phyloP scores from a whole-genome alignment of 2,329 filamentous ascomycete genomes.

The Fusarium haematococcum region DNA sequence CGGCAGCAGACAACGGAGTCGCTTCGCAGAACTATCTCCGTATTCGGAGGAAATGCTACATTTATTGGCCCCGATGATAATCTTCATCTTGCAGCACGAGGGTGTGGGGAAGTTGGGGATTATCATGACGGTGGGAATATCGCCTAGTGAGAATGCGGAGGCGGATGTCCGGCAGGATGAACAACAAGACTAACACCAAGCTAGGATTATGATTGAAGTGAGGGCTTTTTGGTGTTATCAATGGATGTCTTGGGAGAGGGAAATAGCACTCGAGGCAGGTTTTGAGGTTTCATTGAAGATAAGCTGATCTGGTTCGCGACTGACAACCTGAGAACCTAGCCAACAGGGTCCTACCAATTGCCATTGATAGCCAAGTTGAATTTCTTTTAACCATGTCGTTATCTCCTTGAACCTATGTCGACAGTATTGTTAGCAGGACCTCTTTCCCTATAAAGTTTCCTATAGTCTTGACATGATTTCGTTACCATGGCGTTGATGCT shows the following conservation, averaged over 20 bases:
- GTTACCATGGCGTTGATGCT: not conserved
- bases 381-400: not conserved
- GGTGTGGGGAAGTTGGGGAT: not conserved
- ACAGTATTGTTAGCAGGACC: not conserved
- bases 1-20: not conserved
- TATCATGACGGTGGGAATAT: not conserved
- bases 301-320: not conserved
- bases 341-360: not conserved
- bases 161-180: slow-evolving; percentile 31
- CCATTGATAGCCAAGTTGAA: not conserved
- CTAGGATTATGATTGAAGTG: not conserved
- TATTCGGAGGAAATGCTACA: not conserved
- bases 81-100: not conserved
- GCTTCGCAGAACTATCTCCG: not conserved
- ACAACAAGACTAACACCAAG: slow-evolving; percentile 7
- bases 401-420: not conserved
- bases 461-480: not conserved
- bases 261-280: not conserved
- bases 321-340: not conserved
- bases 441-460: not conserved
- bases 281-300: not conserved
- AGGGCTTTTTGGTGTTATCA: not conserved
- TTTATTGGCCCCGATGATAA: not conserved
- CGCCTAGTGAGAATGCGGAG: slow-evolving; percentile 19
- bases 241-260: not conserved